These are phyloP conservation scores for Lecanicillium sp. DNA, from an alignment of 2,329 filamentous ascomycete species.

Conservation along the genomic window DNA sequence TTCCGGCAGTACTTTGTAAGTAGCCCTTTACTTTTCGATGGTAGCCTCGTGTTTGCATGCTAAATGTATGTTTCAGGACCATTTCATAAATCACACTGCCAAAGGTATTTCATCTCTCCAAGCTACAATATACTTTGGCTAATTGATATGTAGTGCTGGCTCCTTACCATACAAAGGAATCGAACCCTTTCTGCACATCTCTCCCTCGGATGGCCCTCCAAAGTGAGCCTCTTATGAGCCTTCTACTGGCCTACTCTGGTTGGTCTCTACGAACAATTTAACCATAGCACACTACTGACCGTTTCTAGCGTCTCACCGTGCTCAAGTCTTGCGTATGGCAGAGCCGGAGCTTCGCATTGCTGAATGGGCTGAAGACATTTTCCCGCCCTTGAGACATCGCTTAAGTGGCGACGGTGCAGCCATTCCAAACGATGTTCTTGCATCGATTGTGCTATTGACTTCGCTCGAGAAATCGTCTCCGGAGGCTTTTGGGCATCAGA, in stretches of 20 bases:
- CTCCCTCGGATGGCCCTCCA: conserved; percentile 55
- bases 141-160: conserved; percentile 36
- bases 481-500: conserved; percentile 69
- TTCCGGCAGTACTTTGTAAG: conserved; percentile 38
- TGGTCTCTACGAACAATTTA: neutral
- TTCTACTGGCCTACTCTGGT: conserved; percentile 69
- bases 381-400: conserved; percentile 60
- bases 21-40: conserved; percentile 2
- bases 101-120: conserved; percentile 45
- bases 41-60: conserved; percentile 1
- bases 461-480: conserved; percentile 79
- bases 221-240: conserved; percentile 63
- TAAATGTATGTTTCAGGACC: conserved; percentile 28
- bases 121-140: neutral
- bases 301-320: conserved; percentile 62
- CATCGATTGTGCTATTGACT: conserved; percentile 76
- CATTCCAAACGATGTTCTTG: conserved; percentile 65
- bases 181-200: conserved; percentile 44
- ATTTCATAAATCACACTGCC: conserved; percentile 73
- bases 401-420: conserved; percentile 52
- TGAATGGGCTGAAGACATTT: conserved; percentile 71
- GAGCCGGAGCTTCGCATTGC: conserved; percentile 74
- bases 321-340: conserved; percentile 61
- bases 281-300: conserved; percentile 7
- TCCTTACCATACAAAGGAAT: conserved; percentile 41